Conservation (phyloP, 192 early-diverging fungal species). For the Backusella westeae region DNA sequence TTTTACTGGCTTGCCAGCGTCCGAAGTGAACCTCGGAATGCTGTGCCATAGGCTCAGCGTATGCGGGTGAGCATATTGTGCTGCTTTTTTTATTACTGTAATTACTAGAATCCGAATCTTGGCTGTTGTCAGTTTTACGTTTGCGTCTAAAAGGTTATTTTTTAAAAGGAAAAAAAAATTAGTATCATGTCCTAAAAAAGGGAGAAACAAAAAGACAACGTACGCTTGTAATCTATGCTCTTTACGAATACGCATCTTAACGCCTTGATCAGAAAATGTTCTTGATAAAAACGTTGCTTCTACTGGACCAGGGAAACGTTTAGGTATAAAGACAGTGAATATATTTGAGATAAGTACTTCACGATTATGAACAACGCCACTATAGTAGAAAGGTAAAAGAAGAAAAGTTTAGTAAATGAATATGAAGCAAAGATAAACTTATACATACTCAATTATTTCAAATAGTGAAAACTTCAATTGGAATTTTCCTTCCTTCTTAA, state of each 20-base stretch:
- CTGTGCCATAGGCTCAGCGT: neutral
- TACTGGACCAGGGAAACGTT: conserved; percentile 89
- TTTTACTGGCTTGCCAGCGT: conserved; percentile 11
- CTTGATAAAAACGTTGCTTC: conserved; percentile 87
- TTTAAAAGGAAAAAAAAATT: neutral
- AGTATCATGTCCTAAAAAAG: neutral
- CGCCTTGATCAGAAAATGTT: conserved; percentile 91
- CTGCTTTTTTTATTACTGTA: neutral
- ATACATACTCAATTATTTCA: conserved; percentile 69
- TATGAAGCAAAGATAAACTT: neutral
- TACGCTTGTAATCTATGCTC: conserved; percentile 57
- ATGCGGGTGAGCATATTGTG: neutral
- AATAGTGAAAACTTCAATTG: conserved; percentile 84
- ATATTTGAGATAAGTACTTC: conserved; percentile 68
- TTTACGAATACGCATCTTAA: conserved; percentile 90
- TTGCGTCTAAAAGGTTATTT: neutral
- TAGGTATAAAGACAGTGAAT: conserved; percentile 83
- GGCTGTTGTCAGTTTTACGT: neutral
- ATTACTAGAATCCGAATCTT: neutral
- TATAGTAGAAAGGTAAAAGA: neutral
- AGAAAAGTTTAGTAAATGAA: conserved; percentile 2
- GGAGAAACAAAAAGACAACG: neutral
- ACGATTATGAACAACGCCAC: conserved; percentile 18
- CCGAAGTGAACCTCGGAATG: conserved; percentile 10
- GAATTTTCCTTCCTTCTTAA: conserved; percentile 79